Evolutionary conservation across 768 basidiomycete species (phyloP), one percentile per base, ranked within the genome.

Genomic region (Daedaleopsis nitida): DNA sequence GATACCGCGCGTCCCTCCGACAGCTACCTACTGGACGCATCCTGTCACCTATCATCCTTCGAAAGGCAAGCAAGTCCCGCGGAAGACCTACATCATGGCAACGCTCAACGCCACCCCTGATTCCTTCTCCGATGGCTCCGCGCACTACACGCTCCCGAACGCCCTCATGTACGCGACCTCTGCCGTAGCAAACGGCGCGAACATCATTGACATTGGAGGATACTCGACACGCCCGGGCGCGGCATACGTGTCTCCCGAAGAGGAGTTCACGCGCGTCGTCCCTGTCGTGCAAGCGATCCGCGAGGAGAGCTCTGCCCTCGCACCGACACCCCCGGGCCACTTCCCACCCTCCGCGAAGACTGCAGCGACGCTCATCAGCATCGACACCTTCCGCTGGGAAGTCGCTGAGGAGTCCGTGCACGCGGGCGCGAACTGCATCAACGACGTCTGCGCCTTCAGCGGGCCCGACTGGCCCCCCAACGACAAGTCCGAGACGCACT

Each of bases 81-180:
- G 64, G 0, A 82, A 79, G 66, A 89, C 92, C 0, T 81, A 84
- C 58, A 71, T 98, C 59, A 98, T 98, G 96, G 89, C 89, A 0
- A 97, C 92, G 1, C 82, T 99, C 58, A 98, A 98, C 70, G 83
- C 83, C 7, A 98, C 96, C 0, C 96, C 96, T 2, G 96, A 99
- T 74, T 97, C 96, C 0, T 98, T 98, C 76, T 98, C 96, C 0
- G 95, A 98, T 63, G 94, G 94, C 11, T 81, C 86, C 0, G 70
- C 74, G 19, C 79, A 89, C 71, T 78, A 81, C 62, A 80, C 80
- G 0, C 65, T 87, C 12, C 65, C 80, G 0, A 71, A 78, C 11
- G 91, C 89, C 0, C 68, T 94, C 16, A 66, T 70, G 3, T 90
- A 88, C 62, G 77, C 80, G 0, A 63, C 69, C 4, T 53, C 75